Percentiles rank a stretch among this genome's conserved stretches.
These are phyloP conservation scores for Lachancea fermentati DNA, from an alignment of 805 yeast genomes.

Conservation along the genomic window DNA sequence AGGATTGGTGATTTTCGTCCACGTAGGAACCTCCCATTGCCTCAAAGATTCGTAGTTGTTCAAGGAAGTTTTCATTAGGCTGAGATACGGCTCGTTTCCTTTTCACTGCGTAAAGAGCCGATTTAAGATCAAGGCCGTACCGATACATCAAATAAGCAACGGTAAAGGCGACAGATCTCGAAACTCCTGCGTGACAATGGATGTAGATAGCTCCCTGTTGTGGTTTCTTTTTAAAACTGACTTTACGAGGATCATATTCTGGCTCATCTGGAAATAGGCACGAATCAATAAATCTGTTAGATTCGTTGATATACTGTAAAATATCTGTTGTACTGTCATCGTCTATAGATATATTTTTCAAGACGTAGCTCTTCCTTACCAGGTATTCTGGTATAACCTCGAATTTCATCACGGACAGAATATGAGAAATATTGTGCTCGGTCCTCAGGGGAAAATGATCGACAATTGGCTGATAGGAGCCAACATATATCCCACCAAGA, in stretches of 20 bases:
- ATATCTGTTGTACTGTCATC: constrained; percentile 69
- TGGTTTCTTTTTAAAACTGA: constrained; percentile 28
- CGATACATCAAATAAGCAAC: constrained; percentile 87
- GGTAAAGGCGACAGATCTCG: constrained; percentile 80
- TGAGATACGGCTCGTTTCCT: constrained; percentile 53
- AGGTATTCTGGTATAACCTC: constrained; percentile 49
- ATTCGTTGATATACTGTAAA: constrained; percentile 51
- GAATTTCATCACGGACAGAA: constrained; percentile 66
- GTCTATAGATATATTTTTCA: constrained; percentile 60
- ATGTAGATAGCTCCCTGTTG: constrained; percentile 48
- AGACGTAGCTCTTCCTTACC: constrained; percentile 39
- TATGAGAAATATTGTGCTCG: constrained; percentile 57
- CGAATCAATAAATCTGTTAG: constrained; percentile 60
- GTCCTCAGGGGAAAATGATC: constrained; percentile 46
- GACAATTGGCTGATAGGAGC: constrained; percentile 63
- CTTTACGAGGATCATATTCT: constrained; percentile 28
- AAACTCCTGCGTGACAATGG: constrained; percentile 89
- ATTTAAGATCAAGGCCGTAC: constrained; percentile 49
- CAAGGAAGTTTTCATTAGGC: constrained; percentile 71
- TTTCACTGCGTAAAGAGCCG: constrained; percentile 71
- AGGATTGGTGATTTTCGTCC: constrained; percentile 29
- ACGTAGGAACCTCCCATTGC: constrained; percentile 35
- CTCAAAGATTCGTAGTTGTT: constrained; percentile 64
- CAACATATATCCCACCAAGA: constrained; percentile 75
- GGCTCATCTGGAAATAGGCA: constrained; percentile 47